phyloP scores from a whole-genome alignment of 345 rosid genomes.

The Arabidopsis arenosa region DNA sequence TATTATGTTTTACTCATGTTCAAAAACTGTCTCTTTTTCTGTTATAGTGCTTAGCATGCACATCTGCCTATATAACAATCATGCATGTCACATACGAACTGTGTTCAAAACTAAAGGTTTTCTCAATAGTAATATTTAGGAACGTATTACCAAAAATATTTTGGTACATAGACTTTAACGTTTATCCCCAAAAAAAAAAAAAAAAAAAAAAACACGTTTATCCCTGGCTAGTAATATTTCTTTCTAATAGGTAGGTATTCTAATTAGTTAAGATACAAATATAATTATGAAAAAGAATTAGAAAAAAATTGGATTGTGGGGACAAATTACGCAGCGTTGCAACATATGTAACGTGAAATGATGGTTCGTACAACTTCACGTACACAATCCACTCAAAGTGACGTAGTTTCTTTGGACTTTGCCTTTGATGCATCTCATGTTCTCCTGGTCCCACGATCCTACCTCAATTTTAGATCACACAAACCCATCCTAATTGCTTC shows the following conservation, averaged over 20 bases:
- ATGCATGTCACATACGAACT: neutral
- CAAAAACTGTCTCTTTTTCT: neutral
- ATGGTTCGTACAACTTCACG: conserved; percentile 43
- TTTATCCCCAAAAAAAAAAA: neutral
- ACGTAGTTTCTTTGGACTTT: conserved; percentile 45
- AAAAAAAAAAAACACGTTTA: too few species aligned
- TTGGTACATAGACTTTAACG: neutral
- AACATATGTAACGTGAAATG: conserved; percentile 25
- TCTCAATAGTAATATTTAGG: neutral
- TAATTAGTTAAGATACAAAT: conserved; percentile 4
- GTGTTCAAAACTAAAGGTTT: neutral
- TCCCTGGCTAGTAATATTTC: neutral
- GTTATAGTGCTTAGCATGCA: neutral
- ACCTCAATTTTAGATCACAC: neutral
- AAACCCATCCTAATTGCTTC: neutral
- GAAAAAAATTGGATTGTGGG: conserved; percentile 12
- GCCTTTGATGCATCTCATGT: conserved; percentile 39
- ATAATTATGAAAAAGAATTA: neutral
- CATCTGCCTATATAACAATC: neutral
- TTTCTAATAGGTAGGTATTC: neutral
- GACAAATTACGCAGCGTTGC: conserved; percentile 15
- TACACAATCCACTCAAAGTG: conserved; percentile 42
- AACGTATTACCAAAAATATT: neutral
- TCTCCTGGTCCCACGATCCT: conserved; percentile 33
- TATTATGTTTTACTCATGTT: neutral